phyloP scores from a whole-genome alignment of 805 yeast genomes.

The Cyberlindnera mrakii region DNA sequence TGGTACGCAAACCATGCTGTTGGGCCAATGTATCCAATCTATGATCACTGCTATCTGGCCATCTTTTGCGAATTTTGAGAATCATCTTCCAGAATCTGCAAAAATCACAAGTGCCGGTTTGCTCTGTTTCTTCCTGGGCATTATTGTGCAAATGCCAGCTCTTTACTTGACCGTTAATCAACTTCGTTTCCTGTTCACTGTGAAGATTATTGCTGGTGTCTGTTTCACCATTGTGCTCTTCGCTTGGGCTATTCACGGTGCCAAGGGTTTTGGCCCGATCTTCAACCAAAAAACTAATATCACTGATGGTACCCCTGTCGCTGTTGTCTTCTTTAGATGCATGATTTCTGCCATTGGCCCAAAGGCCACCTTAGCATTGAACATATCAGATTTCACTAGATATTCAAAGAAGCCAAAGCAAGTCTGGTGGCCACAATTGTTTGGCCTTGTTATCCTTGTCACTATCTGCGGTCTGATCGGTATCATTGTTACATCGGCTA shows the following conservation, averaged over 20 bases:
- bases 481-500: slow-evolving; percentile 29
- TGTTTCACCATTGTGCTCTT: slow-evolving; percentile 28
- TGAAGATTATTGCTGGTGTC: slow-evolving; percentile 27
- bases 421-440: slow-evolving; percentile 27
- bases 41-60: slow-evolving; percentile 58
- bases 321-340: slow-evolving; percentile 22
- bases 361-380: slow-evolving; percentile 31
- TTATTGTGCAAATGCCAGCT: slow-evolving; percentile 28
- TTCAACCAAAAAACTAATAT: slow-evolving; percentile 19
- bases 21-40: slow-evolving; percentile 66
- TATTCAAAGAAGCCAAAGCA: slow-evolving; percentile 27
- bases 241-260: slow-evolving; percentile 27
- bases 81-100: slow-evolving; percentile 24
- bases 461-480: slow-evolving; percentile 27
- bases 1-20: slow-evolving; percentile 66
- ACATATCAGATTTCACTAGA: slow-evolving; percentile 34
- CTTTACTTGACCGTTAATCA: slow-evolving; percentile 28
- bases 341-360: slow-evolving; percentile 29
- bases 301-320: slow-evolving; percentile 18
- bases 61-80: slow-evolving; percentile 36
- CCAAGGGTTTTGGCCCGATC: slow-evolving; percentile 25
- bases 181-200: slow-evolving; percentile 29
- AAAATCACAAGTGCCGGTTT: slow-evolving; percentile 26
- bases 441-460: slow-evolving; percentile 26
- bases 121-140: slow-evolving; percentile 29